Percentiles rank a stretch among this genome's conserved stretches.
Conservation (phyloP, 176 grass and related monocot species). For the Musa troglodytarum region DNA sequence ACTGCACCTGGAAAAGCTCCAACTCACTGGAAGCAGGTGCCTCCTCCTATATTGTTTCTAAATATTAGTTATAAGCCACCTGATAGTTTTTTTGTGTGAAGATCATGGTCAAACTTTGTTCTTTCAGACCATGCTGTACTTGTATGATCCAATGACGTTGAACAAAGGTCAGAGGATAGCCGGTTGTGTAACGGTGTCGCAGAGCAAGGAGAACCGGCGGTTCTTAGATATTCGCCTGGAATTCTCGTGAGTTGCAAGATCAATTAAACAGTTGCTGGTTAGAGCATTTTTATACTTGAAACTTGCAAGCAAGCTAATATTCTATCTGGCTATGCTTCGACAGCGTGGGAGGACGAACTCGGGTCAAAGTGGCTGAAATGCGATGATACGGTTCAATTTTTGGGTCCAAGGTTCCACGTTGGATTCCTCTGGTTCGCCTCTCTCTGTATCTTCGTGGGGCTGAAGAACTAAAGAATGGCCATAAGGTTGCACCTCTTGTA, state of each 20-base stretch:
- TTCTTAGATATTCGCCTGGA: slow-evolving; percentile 79
- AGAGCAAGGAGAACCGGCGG: slow-evolving; percentile 65
- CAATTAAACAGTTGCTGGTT: background rate
- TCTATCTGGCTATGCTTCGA: background rate
- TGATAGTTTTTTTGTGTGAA: background rate
- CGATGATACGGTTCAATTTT: slow-evolving; percentile 20
- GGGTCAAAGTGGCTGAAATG: slow-evolving; percentile 78
- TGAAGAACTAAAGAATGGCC: background rate
- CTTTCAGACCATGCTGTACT: slow-evolving; percentile 70
- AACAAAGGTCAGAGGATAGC: slow-evolving; percentile 83
- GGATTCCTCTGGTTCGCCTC: background rate
- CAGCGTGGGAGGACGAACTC: slow-evolving; percentile 68
- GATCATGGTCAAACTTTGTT: background rate
- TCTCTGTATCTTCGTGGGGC: slow-evolving; percentile 9
- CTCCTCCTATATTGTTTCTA: background rate
- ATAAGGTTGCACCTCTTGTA: too few relatives aligned
- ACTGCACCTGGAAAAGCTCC: slow-evolving; percentile 87
- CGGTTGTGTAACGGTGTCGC: slow-evolving; percentile 80
- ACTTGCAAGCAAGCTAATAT: background rate
- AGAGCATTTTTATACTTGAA: slow-evolving; percentile 13
- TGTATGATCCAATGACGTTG: slow-evolving; percentile 77
- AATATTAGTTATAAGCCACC: background rate
- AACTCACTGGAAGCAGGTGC: slow-evolving; percentile 97
- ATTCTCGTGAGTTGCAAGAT: slow-evolving; percentile 55
- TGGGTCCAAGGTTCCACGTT: too few relatives aligned